A percentile compares a stretch with the other conserved stretches of the same genome.
These are phyloP conservation scores for Hyphopichia fennica DNA, from an alignment of 1,139 yeast species.

Conservation along the genomic window DNA sequence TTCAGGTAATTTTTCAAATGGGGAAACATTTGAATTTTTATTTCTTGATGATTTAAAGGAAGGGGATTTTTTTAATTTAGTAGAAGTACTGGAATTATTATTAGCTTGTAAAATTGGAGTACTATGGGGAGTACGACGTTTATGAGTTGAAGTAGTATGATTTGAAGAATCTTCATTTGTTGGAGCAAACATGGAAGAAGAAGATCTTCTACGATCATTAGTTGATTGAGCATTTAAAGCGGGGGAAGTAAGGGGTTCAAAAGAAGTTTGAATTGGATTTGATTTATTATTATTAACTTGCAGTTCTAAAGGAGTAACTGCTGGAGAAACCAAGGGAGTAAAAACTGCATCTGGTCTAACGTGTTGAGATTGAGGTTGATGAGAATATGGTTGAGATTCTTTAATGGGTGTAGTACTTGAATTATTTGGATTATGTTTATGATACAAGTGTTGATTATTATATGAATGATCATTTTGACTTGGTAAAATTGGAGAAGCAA, in stretches of 20 bases:
- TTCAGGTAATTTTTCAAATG: slow-evolving; percentile 40
- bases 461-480: slow-evolving; percentile 45
- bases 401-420: neutral
- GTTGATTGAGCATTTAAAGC: slow-evolving; percentile 53
- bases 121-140: slow-evolving; percentile 50
- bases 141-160: slow-evolving; percentile 15
- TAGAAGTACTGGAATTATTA: slow-evolving; percentile 11
- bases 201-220: slow-evolving; percentile 33
- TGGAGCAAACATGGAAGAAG: slow-evolving; percentile 35
- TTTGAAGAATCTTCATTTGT: slow-evolving; percentile 18
- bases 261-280: slow-evolving; percentile 32
- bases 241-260: slow-evolving; percentile 63
- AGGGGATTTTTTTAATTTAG: slow-evolving; percentile 19
- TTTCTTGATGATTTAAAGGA: slow-evolving; percentile 9
- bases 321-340: slow-evolving; percentile 78
- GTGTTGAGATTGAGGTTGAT: slow-evolving; percentile 24
- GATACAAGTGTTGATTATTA: slow-evolving; percentile 45
- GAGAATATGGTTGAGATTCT: slow-evolving; percentile 5
- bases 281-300: slow-evolving; percentile 21
- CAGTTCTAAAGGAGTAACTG: slow-evolving; percentile 62
- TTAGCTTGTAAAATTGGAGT: slow-evolving; percentile 42
- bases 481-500: slow-evolving; percentile 43
- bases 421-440: slow-evolving; percentile 23
- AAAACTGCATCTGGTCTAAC: slow-evolving; percentile 53
- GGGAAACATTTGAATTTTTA: slow-evolving; percentile 10